phyloP scores from a whole-genome alignment of 768 basidiomycete species.

The Hypholoma sublateritium region DNA sequence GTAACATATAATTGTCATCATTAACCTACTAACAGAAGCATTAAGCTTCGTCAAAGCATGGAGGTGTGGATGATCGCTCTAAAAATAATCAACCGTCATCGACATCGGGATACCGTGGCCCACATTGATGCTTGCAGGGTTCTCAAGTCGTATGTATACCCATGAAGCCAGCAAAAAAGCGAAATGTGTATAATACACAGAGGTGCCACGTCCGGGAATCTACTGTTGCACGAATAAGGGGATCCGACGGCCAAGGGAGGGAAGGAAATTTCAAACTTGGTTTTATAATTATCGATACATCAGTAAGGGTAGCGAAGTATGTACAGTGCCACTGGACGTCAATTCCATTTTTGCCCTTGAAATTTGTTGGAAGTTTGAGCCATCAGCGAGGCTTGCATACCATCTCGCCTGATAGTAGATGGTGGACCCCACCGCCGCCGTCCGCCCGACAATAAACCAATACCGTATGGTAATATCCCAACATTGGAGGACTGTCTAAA shows the following conservation, averaged over 20 bases:
- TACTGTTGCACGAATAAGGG: not conserved
- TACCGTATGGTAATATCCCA: no score
- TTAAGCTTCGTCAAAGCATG: no score
- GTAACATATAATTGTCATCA: no score
- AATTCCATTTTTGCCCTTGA: not conserved
- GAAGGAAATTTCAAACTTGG: not conserved
- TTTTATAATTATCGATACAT: not conserved
- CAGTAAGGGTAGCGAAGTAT: not conserved
- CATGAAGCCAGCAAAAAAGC: not conserved
- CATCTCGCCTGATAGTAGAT: not conserved
- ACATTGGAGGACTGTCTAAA: no score
- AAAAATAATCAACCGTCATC: not conserved
- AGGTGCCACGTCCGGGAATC: no score
- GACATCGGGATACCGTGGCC: no score
- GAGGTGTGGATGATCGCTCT: not conserved
- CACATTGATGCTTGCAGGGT: not conserved
- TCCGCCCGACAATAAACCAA: no score
- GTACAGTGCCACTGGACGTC: not conserved
- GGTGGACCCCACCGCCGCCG: not conserved
- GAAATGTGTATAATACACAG: not conserved
- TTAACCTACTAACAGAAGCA: no score
- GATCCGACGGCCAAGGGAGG: not conserved
- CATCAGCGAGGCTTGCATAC: not conserved
- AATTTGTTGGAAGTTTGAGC: not conserved
- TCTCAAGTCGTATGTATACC: not conserved